Base-by-base conservation (phyloP, 768 basidiomycete genomes). In the Tulasnella sp. region DNA sequence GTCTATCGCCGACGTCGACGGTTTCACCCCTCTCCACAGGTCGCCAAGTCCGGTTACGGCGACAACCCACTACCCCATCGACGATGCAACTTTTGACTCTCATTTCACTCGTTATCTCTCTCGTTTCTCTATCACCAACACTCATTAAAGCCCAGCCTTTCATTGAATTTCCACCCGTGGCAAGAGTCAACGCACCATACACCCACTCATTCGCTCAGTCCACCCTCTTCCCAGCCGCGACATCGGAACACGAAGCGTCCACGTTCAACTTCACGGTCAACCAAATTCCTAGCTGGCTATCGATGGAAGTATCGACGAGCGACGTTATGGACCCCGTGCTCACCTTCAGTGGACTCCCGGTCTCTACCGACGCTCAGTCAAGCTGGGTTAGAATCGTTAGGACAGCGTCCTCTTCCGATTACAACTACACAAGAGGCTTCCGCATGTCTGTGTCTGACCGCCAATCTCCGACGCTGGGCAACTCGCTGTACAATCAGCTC, bases 361-460 rank as follows among this genome's bases (percentile, higher is more conserved):
- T 35, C 6, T 39, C 67, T 16, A 39, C 36, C 3, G 67, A 67
- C 17, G 67, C 36, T 6, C 22, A 39, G 11, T 67, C 67, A 2
- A 67, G 37, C 67, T 67, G 67, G 67, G 67, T 67, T 16, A 67
- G 41, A 22, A 67, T 67, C 67, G 19, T 67, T n/a, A 32, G 67
- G 19, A 34, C 63, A 34, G 37, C 67, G n/a, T 16, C 9, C 17
- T 8, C 67, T 32, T 34, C 35, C 2, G 12, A 41, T 16, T 40
- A 67, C 22, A 42, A 34, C 19, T 40, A 29, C 67, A 67, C 67
- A 19, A 34, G 67, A 37, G 67, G 67, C 22, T 67, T 67, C 37
- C 67, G 67, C 35, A 39, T 67, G 37, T 67, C 41, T 5, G 67
- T 67, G 5, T 67, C 67, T 1, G 67, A 32, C 12, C 26, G 39